phyloP scores from a whole-genome alignment of 2,329 filamentous ascomycete species.

The Cladophialophora exuberans region DNA sequence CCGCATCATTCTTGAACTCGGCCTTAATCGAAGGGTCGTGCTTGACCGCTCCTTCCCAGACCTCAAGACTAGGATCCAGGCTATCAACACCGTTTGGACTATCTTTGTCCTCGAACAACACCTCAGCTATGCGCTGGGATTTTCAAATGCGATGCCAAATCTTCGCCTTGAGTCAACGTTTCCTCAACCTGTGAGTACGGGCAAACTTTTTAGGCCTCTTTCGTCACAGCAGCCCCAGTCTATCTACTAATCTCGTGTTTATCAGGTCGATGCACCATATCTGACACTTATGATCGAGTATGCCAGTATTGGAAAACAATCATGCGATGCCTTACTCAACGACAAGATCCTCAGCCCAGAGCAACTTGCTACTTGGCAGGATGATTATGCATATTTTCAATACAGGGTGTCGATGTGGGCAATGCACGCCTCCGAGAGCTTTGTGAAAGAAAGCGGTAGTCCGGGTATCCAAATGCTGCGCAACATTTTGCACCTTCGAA shows the following conservation, averaged over 20 bases:
- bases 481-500: slow-evolving; percentile 10
- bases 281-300: slow-evolving; percentile 19
- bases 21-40: slow-evolving; percentile 8
- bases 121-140: slow-evolving; percentile 17
- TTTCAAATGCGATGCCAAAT: slow-evolving; percentile 12
- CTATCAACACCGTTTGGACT: slow-evolving; percentile 12
- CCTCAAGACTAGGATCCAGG: neutral
- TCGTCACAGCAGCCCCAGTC: neutral
- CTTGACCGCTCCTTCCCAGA: slow-evolving; percentile 13
- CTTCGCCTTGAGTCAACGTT: slow-evolving; percentile 9
- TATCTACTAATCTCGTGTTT: neutral
- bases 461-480: neutral
- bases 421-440: neutral
- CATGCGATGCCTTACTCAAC: slow-evolving; percentile 12
- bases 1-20: slow-evolving; percentile 13
- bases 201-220: neutral
- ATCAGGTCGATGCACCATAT: slow-evolving; percentile 13
- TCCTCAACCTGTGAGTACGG: slow-evolving; percentile 11
- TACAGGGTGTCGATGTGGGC: slow-evolving; percentile 12
- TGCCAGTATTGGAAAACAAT: slow-evolving; percentile 12
- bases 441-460: neutral
- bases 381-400: slow-evolving; percentile 14
- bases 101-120: slow-evolving; percentile 14
- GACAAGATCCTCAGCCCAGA: slow-evolving; percentile 10
- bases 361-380: slow-evolving; percentile 5